phyloP scores from a whole-genome alignment of 768 basidiomycete species.

The Lactarius psammicola region DNA sequence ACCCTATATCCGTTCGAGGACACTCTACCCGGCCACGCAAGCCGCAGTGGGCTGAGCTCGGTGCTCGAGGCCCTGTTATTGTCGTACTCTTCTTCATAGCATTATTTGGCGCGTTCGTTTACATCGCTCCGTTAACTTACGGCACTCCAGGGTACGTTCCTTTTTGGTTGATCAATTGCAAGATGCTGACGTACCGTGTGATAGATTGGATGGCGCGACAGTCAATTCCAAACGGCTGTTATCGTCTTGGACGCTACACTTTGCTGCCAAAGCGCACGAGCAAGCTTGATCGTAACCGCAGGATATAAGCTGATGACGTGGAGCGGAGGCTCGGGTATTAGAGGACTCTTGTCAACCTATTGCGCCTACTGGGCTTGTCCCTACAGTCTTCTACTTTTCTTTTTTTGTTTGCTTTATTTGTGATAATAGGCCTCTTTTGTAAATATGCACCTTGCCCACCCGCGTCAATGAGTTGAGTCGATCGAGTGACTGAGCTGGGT shows the following conservation, averaged over 20 bases:
- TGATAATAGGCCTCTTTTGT: constrained; percentile 3
- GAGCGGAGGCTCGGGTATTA: background rate
- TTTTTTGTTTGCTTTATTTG: constrained; percentile 8
- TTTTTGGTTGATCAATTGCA: constrained; percentile 6
- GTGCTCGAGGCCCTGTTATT: constrained; percentile 69
- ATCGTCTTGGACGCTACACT: constrained; percentile 92
- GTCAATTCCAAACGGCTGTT: constrained; percentile 84
- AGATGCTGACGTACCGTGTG: constrained; percentile 22
- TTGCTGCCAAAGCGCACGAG: constrained; percentile 65
- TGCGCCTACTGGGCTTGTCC: background rate
- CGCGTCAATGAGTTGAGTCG: background rate
- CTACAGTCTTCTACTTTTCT: background rate
- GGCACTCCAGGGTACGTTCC: constrained; percentile 87
- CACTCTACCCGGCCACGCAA: constrained; percentile 49
- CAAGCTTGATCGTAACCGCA: constrained; percentile 10
- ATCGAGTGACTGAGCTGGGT: background rate
- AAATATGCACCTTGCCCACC: background rate
- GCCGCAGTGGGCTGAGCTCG: constrained; percentile 66
- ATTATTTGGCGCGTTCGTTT: constrained; percentile 66
- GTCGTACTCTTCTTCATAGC: constrained; percentile 55
- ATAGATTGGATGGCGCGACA: constrained; percentile 77
- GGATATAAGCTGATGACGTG: background rate
- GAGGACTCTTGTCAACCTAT: constrained; percentile 7
- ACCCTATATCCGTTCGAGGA: constrained; percentile 78
- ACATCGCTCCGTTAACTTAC: constrained; percentile 88